Evolutionary conservation across 2,329 filamentous ascomycete species (phyloP).

Genomic region (Colletotrichum camelliae): DNA sequence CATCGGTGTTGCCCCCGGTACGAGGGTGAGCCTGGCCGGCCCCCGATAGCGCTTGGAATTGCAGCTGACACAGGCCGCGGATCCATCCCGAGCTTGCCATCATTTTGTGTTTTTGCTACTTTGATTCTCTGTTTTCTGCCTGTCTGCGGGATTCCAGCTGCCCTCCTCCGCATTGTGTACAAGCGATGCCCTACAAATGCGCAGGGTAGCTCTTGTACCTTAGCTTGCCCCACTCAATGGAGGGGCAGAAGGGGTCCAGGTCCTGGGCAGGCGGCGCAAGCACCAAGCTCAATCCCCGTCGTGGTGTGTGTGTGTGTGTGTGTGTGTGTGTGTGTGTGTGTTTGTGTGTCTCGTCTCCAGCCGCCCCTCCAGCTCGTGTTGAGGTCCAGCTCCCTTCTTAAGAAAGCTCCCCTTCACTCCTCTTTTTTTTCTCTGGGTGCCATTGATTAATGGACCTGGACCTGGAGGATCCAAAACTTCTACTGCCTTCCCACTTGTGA

Average conservation of each 20-base stretch:
- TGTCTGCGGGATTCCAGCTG: neutral
- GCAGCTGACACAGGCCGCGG: neutral
- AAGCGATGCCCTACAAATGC: neutral
- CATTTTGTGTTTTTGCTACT: neutral
- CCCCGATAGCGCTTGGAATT: constrained; percentile 1
- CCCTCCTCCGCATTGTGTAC: constrained; percentile 13
- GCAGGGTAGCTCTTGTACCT: constrained; percentile 8
- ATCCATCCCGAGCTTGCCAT: neutral
- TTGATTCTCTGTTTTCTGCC: neutral
- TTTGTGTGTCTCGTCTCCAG: neutral
- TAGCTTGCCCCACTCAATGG: constrained; percentile 12
- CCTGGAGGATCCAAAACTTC: neutral
- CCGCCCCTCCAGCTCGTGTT: constrained; percentile 2
- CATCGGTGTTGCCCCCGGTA: constrained; percentile 5
- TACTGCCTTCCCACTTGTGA: neutral
- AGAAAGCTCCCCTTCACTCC: neutral
- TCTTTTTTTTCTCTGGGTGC: neutral
- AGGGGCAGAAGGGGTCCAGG: constrained; percentile 19
- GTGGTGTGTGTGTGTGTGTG: neutral
- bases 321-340: neutral
- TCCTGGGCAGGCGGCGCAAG: constrained; percentile 11
- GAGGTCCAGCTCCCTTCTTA: constrained; percentile 2
- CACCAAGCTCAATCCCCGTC: constrained; percentile 8
- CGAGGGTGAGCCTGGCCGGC: neutral
- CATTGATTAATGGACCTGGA: neutral